These are phyloP conservation scores for Gossypium sturtianum DNA, from an alignment of 345 rosid species.

Conservation along the genomic window DNA sequence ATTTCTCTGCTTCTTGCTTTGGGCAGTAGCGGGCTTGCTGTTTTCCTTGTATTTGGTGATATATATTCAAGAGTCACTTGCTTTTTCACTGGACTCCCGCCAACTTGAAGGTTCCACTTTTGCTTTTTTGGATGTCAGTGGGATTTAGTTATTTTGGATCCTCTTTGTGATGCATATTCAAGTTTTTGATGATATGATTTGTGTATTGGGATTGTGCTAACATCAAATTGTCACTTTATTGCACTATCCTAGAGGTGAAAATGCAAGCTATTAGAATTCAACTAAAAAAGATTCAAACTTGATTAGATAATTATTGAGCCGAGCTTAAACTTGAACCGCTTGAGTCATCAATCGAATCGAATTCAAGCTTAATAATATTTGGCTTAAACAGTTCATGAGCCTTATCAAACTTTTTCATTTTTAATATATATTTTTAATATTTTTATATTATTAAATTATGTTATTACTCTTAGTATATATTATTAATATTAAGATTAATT, in stretches of 20 bases:
- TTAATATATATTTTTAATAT: too few species aligned
- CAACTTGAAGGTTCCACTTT: slow-evolving; percentile 10
- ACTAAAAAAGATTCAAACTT: too few species aligned
- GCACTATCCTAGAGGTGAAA: background rate
- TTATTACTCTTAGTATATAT: too few species aligned
- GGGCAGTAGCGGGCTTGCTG: background rate
- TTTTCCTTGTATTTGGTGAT: background rate
- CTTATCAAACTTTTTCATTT: too few species aligned
- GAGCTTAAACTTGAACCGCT: too few species aligned
- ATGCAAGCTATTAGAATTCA: too few species aligned
- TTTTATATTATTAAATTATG: too few species aligned
- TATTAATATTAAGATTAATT: too few species aligned
- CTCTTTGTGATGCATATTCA: background rate
- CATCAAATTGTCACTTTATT: background rate
- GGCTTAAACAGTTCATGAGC: too few species aligned
- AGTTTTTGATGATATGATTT: background rate
- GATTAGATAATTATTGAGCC: too few species aligned
- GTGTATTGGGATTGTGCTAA: background rate
- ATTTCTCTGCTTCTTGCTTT: background rate
- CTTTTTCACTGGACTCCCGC: background rate
- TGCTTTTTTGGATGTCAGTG: background rate
- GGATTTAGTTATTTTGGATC: background rate
- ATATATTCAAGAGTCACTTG: background rate
- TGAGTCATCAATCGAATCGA: too few species aligned
- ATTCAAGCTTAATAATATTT: too few species aligned